Evolutionary conservation across 441 rosid species (phyloP).

Genomic region (Kokia cookei): DNA sequence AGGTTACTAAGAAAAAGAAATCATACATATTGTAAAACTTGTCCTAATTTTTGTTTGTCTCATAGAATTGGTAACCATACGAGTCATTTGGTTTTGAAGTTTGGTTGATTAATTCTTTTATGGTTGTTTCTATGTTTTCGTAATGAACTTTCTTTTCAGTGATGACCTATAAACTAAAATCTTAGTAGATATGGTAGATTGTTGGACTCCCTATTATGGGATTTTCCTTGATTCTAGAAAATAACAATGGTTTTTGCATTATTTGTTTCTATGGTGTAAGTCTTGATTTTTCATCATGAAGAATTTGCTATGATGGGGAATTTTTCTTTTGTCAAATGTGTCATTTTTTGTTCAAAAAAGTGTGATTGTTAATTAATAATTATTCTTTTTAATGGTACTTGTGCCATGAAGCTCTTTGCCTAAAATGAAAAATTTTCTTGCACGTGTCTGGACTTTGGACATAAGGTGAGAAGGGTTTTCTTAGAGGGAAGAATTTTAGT

Average conservation of each 20-base stretch:
- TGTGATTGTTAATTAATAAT: neutral
- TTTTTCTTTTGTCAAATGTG: neutral
- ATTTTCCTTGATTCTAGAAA: neutral
- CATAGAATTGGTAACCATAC: neutral
- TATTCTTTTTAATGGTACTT: neutral
- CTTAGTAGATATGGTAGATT: neutral
- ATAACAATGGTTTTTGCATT: neutral
- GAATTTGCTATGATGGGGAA: neutral
- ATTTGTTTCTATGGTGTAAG: neutral
- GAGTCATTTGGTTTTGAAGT: neutral
- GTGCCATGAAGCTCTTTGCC: slow-evolving; percentile 6
- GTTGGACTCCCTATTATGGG: neutral
- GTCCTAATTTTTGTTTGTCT: neutral
- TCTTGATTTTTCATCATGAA: neutral
- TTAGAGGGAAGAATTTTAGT: neutral
- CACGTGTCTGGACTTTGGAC: neutral
- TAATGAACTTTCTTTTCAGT: neutral
- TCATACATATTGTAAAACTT: neutral
- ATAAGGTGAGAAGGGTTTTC: neutral
- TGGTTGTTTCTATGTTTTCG: neutral
- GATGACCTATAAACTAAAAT: neutral
- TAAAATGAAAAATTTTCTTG: neutral
- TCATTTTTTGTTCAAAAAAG: neutral
- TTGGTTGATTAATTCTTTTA: neutral
- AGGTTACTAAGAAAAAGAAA: neutral